Evolutionary conservation across 768 basidiomycete genomes (phyloP).

Genomic region (Podaxis mareebaensis): DNA sequence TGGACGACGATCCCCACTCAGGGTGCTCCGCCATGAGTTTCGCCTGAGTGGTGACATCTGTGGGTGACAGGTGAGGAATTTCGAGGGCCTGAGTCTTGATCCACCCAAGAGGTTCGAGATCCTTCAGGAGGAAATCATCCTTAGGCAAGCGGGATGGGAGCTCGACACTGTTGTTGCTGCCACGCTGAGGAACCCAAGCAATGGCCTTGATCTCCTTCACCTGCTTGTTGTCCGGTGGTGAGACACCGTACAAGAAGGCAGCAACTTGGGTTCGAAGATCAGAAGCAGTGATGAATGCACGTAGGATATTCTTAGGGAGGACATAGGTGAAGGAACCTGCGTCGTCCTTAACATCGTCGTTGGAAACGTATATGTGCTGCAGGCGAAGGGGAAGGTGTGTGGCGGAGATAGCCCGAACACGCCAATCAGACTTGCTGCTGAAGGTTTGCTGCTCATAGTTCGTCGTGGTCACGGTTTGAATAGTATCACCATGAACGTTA

Average conservation of each 20-base stretch:
- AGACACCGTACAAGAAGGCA: slow-evolving; percentile 89
- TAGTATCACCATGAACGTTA: slow-evolving; percentile 95
- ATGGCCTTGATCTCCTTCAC: slow-evolving; percentile 99
- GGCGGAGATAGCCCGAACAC: slow-evolving; percentile 95
- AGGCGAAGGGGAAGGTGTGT: slow-evolving; percentile 95
- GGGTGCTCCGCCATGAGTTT: slow-evolving; percentile 97
- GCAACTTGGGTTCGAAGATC: slow-evolving; percentile 97
- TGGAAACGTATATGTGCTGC: slow-evolving; percentile 98
- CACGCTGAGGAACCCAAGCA: slow-evolving; percentile 97
- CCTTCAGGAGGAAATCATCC: slow-evolving; percentile 93
- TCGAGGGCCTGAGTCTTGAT: slow-evolving; percentile 96
- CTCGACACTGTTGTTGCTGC: slow-evolving; percentile 93
- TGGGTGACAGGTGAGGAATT: slow-evolving; percentile 88
- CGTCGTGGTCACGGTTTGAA: slow-evolving; percentile 94
- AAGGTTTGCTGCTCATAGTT: slow-evolving; percentile 99
- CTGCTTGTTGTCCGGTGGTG: slow-evolving; percentile 94
- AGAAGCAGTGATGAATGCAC: slow-evolving; percentile 89
- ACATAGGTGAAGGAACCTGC: slow-evolving; percentile 94
- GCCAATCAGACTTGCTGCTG: slow-evolving; percentile 99
- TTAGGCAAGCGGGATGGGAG: slow-evolving; percentile 87
- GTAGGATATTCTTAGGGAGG: slow-evolving; percentile 94
- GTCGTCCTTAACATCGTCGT: slow-evolving; percentile 99
- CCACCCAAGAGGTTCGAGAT: slow-evolving; percentile 94
- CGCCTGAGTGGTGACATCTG: slow-evolving; percentile 91
- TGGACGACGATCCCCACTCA: slow-evolving; percentile 91